These are phyloP conservation scores for Arachis monticola DNA, from an alignment of 331 rosid species.

Conservation along the genomic window DNA sequence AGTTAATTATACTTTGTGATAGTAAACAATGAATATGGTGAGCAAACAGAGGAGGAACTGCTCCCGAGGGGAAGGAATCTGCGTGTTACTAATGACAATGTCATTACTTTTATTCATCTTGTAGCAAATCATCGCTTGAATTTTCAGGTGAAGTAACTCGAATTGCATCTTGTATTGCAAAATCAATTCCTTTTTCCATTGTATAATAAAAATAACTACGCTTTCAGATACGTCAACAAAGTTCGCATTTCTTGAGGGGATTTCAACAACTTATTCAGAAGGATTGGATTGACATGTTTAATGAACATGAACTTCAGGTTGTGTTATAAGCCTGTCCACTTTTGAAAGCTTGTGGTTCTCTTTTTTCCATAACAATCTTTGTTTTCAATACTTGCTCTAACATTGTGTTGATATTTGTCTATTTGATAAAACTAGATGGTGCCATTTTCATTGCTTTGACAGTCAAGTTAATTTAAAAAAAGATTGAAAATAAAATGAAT, in stretches of 20 bases:
- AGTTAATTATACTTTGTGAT: constrained; percentile 63
- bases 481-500: neutral
- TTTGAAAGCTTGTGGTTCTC: neutral
- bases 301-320: constrained; percentile 99
- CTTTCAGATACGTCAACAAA: constrained; percentile 55
- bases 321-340: constrained; percentile 23
- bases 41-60: constrained; percentile 74
- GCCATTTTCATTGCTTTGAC: neutral
- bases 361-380: neutral
- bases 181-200: neutral
- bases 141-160: constrained; percentile 56
- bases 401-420: constrained; percentile 1
- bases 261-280: constrained; percentile 73
- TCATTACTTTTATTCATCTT: constrained; percentile 72
- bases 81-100: constrained; percentile 65
- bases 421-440: neutral
- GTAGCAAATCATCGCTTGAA: constrained; percentile 82
- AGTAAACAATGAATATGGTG: constrained; percentile 77
- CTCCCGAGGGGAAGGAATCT: constrained; percentile 61
- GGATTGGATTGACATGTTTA: constrained; percentile 65
- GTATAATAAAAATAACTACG: constrained; percentile 6
- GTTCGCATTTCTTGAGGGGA: constrained; percentile 95
- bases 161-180: constrained; percentile 7
- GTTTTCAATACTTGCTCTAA: neutral
- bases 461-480: neutral